Evolutionary conservation across 1,139 yeast species (phyloP).

Genomic region (Pichia sp.): DNA sequence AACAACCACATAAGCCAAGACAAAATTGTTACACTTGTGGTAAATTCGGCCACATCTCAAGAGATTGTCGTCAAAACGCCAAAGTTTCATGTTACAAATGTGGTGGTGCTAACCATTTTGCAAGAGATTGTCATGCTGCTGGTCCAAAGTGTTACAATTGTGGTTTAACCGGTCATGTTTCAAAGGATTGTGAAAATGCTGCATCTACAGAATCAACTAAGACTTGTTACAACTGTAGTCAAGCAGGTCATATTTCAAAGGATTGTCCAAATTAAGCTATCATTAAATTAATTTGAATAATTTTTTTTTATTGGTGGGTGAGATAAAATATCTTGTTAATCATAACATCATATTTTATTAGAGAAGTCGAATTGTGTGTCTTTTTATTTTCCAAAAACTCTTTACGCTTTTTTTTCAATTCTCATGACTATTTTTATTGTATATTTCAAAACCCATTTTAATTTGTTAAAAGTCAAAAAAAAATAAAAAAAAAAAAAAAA

Average conservation of each 20-base stretch:
- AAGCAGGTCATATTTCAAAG: slow-evolving; percentile 52
- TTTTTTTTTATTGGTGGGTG: not conserved
- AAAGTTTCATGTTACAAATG: slow-evolving; percentile 71
- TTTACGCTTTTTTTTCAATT: slow-evolving; percentile 12
- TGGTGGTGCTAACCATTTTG: slow-evolving; percentile 91
- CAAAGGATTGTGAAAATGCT: slow-evolving; percentile 62
- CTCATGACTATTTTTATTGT: slow-evolving; percentile 2
- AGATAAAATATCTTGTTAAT: not conserved
- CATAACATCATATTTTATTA: not conserved
- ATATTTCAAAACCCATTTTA: slow-evolving; percentile 6
- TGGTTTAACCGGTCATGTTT: slow-evolving; percentile 83
- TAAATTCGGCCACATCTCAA: slow-evolving; percentile 77
- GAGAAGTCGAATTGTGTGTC: slow-evolving; percentile 9
- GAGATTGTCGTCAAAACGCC: slow-evolving; percentile 42
- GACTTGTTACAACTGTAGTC: slow-evolving; percentile 78
- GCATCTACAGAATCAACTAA: slow-evolving; percentile 37
- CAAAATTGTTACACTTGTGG: slow-evolving; percentile 79
- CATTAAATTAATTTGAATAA: not conserved
- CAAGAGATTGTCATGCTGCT: slow-evolving; percentile 81
- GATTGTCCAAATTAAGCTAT: slow-evolving; percentile 43
- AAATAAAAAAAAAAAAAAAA: not conserved
- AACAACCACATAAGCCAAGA: slow-evolving; percentile 39
- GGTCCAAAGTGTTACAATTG: slow-evolving; percentile 84
- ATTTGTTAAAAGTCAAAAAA: not conserved
- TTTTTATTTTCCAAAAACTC: not conserved